Base-by-base conservation (phyloP, 495 filamentous ascomycete species). In the Aspergillus biplanus region DNA sequence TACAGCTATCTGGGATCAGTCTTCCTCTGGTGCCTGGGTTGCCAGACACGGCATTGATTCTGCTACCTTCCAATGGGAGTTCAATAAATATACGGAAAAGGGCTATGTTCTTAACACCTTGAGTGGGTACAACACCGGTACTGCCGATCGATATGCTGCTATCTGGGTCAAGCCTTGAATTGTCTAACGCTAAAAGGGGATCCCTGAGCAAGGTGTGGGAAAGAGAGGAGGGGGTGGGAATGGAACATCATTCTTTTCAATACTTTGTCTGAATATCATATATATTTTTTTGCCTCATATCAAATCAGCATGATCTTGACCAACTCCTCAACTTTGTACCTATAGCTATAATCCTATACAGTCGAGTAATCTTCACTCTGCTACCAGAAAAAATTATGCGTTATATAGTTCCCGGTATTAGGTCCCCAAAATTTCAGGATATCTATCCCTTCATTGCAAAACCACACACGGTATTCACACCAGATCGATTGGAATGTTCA, bases 1-100 rank as follows among this genome's bases (percentile, higher is more conserved):
- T 31, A 59, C 65, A 31, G 68, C 62, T 1, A 66, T 70, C 44
- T 70, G 65, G 65, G 65, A 67, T 47, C 62, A 65, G n/a, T 65
- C 61, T 50, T 8, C 61, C 3, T 62, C 65, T 11, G 68, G 65
- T 44, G 52, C 68, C 6, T 61, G 58, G 58, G 49, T 62, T 31
- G 65, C 68, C 6, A 52, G 62, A 21, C 65, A 68, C 59, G 68
- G 62, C 47, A 58, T 70, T 53, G 66, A 66, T 37, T 68, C 65
- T 6, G 35, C 61, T 0, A 50, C 63, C 0, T 70, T 67, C 52
- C 68, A 70, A 32, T 39, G 33, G n/a, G 44, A 68, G 52, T 65
- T 67, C 47, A 32, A 68, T 47, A 68, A 65, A 33, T 65, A 64
- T 52, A 52, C 56, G 44, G 47, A 9, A 32, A 18, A 62, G 35